phyloP scores from a whole-genome alignment of 2,329 filamentous ascomycete species.

The Paramyrothecium sp. region DNA sequence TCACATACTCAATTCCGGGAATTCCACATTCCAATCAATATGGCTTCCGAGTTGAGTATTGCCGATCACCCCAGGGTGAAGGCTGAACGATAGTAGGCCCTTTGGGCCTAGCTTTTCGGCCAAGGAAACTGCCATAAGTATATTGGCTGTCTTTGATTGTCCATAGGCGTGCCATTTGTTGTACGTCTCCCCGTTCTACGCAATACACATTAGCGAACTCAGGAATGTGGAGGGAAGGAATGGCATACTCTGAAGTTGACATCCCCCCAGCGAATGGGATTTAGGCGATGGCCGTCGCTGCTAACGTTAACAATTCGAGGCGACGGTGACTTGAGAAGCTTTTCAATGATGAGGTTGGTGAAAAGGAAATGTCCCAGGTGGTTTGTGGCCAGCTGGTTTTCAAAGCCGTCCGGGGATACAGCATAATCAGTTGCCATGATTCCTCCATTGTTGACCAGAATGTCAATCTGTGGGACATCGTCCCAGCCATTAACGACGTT shows the following conservation, averaged over 20 bases:
- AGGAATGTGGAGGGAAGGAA: slow-evolving; percentile 5
- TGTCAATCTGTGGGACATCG: slow-evolving; percentile 32
- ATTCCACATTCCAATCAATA: not conserved
- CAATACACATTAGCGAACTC: not conserved
- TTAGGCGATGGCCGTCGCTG: slow-evolving; percentile 25
- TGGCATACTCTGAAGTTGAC: slow-evolving; percentile 24
- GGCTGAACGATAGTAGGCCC: slow-evolving; percentile 6
- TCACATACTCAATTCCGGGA: not conserved
- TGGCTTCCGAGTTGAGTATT: not conserved
- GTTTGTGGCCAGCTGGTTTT: slow-evolving; percentile 42
- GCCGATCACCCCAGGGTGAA: slow-evolving; percentile 8
- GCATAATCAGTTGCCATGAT: slow-evolving; percentile 34
- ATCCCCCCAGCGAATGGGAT: slow-evolving; percentile 31
- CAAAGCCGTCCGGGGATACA: slow-evolving; percentile 34
- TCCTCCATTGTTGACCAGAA: slow-evolving; percentile 42
- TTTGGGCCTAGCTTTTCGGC: slow-evolving; percentile 11
- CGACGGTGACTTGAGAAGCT: slow-evolving; percentile 31
- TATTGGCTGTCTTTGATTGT: slow-evolving; percentile 36
- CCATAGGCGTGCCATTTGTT: slow-evolving; percentile 31
- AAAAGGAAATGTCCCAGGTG: slow-evolving; percentile 47
- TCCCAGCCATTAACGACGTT: slow-evolving; percentile 27
- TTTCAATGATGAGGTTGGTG: slow-evolving; percentile 41
- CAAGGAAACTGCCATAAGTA: slow-evolving; percentile 22
- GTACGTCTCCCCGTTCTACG: slow-evolving; percentile 24
- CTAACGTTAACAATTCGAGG: slow-evolving; percentile 40